A percentile compares a stretch with the other conserved stretches of the same genome.
phyloP scores from a whole-genome alignment of 306 rosid genomes.

The Vicia faba region DNA sequence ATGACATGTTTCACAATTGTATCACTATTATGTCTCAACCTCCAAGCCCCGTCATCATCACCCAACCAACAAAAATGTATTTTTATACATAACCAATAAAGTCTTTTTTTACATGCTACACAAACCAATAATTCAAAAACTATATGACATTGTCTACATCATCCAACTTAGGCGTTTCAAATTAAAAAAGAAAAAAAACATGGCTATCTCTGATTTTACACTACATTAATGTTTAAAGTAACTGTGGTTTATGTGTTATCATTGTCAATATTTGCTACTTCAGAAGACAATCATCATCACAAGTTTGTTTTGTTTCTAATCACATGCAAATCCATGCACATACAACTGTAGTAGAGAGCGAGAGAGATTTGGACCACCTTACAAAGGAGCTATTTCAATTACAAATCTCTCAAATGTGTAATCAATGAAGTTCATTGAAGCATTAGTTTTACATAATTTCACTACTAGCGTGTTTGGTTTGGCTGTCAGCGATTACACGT shows the following conservation, averaged over 20 bases:
- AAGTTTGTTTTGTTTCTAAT: conserved; percentile 28
- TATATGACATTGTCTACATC: conserved; percentile 35
- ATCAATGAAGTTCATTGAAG: conserved; percentile 25
- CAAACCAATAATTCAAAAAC: conserved; percentile 13
- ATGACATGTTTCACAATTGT: conserved; percentile 33
- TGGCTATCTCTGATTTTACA: conserved; percentile 14
- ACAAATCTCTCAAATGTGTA: conserved; percentile 16
- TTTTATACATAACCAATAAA: conserved; percentile 31
- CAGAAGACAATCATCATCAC: conserved; percentile 10
- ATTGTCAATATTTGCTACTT: conserved; percentile 31
- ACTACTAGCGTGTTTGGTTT: too few species aligned
- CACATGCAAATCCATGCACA: conserved; percentile 37
- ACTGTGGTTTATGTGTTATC: conserved; percentile 36
- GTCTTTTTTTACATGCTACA: conserved; percentile 15
- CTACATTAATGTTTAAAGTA: conserved; percentile 33
- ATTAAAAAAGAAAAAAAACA: neutral
- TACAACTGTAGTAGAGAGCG: conserved; percentile 17
- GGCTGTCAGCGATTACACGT: too few species aligned
- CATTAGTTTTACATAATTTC: conserved; percentile 48
- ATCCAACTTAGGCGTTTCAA: conserved; percentile 35
- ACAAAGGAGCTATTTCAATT: conserved; percentile 38
- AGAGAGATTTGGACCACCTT: conserved; percentile 30
- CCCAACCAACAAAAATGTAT: conserved; percentile 32
- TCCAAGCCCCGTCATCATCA: conserved; percentile 44
- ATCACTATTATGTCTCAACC: conserved; percentile 28